Conservation (phyloP, 2,329 filamentous ascomycete species). For the Cercospora sojina region DNA sequence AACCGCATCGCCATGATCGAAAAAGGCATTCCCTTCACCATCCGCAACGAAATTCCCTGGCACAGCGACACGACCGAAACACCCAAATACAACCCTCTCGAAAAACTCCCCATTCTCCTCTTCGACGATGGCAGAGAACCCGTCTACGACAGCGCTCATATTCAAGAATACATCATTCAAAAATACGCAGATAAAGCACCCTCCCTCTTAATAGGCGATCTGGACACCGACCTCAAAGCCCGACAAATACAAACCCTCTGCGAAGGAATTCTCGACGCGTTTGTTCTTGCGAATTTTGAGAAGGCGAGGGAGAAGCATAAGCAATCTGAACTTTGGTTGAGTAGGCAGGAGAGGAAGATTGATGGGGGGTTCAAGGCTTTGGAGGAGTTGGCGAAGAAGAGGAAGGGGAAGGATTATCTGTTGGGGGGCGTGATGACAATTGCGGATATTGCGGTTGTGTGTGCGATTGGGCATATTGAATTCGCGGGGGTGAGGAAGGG, state of each 20-base stretch:
- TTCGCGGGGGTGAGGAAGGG: constrained; percentile 18
- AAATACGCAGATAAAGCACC: constrained; percentile 22
- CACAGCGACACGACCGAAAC: constrained; percentile 23
- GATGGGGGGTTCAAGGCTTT: constrained; percentile 22
- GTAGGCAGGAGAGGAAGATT: constrained; percentile 23
- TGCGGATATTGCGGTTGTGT: constrained; percentile 27
- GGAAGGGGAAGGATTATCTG: constrained; percentile 14
- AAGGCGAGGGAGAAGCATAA: constrained; percentile 17
- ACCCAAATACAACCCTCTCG: constrained; percentile 24
- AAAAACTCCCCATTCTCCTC: constrained; percentile 27
- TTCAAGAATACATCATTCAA: constrained; percentile 26
- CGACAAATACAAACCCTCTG: constrained; percentile 20
- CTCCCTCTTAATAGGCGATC: constrained; percentile 19
- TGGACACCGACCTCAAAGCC: constrained; percentile 20
- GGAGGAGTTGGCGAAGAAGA: constrained; percentile 16
- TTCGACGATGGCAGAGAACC: constrained; percentile 23
- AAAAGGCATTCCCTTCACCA: constrained; percentile 22
- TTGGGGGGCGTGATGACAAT: constrained; percentile 23
- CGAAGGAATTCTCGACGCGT: constrained; percentile 25
- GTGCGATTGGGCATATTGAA: constrained; percentile 24
- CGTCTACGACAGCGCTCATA: constrained; percentile 26
- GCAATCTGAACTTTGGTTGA: constrained; percentile 17
- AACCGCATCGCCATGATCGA: constrained; percentile 27
- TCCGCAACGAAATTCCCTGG: constrained; percentile 24
- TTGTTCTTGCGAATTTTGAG: constrained; percentile 25